Evolutionary conservation across 2,329 filamentous ascomycete genomes (phyloP), one percentile per base, ranked within the genome.

Genomic region (Dothideomycetes sp.): DNA sequence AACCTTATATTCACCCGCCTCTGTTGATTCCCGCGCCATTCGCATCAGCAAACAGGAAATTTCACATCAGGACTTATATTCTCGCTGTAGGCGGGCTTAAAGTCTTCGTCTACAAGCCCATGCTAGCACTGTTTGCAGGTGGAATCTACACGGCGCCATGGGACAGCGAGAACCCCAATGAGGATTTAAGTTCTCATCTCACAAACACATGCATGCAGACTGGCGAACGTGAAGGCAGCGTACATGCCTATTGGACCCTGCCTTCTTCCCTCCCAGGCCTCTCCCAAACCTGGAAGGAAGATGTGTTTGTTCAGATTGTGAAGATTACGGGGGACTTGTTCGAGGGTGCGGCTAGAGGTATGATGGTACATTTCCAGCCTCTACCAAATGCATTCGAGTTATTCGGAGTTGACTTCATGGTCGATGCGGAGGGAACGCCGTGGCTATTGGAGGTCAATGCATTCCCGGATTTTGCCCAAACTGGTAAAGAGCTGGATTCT

Each of bases 401-500:
- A 6, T 98, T 84, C 58, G 91, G 91, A 0, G 62, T 96, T 29
- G 91, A 98, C 59, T 98, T 91, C 57, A 61, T 98, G 53, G 79
- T 95, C 8, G 84, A 87, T 53, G 70, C 58, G 0, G 53, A 59
- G 7, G 80, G 77, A 0, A 69, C 55, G 3, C 74, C 78, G 3
- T 95, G 80, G 78, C 59, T 98, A 54, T 66, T 98, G 43, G 91
- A 98, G 66, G 76, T 94, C 22, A 98, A 98, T 66, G 85, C 89
- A 0, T 98, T 94, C 63, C 91, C 91, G 8, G 91, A 98, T 64
- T 96, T 96, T 57, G 79, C 75, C 55, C 89, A 96, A 74, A 94
- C 87, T 12, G 91, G 91, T 0, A 71, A 73, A 6, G 80, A 83
- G 43, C 62, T 94, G 49, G 76, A 72, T 56, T 74, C 65, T 0